Percentiles rank a stretch among this genome's conserved stretches.
phyloP scores from a whole-genome alignment of 208 protist species.

The Trypanosoma conorhini region DNA sequence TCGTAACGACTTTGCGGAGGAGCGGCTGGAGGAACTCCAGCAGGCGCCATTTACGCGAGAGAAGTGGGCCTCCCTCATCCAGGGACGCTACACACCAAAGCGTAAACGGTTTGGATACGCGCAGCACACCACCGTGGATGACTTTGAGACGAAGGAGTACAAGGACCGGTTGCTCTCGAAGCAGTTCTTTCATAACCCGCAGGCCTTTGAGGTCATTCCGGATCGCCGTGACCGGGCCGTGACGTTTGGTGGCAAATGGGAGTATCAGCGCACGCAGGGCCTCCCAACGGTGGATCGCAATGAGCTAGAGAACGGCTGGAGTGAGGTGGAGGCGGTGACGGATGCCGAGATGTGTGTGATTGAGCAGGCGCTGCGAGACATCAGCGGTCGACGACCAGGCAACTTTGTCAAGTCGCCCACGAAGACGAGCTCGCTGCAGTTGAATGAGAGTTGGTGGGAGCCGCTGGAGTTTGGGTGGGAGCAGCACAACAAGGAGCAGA shows the following conservation, averaged over 20 bases:
- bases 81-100: conserved; percentile 88
- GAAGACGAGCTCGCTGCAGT: conserved; percentile 55
- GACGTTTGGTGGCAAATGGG: conserved; percentile 79
- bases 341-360: conserved; percentile 74
- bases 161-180: conserved; percentile 78
- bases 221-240: conserved; percentile 69
- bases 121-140: conserved; percentile 86
- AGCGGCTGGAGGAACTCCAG: conserved; percentile 67
- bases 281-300: conserved; percentile 88
- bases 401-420: conserved; percentile 85
- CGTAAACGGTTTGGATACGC: conserved; percentile 85
- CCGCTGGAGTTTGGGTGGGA: conserved; percentile 83
- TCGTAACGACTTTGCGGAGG: conserved; percentile 88
- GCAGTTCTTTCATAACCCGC: conserved; percentile 85
- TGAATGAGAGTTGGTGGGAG: conserved; percentile 88
- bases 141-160: conserved; percentile 93
- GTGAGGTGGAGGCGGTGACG: conserved; percentile 52
- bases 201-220: conserved; percentile 85
- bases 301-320: conserved; percentile 87
- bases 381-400: conserved; percentile 81
- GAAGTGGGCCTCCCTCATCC: conserved; percentile 74
- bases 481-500: conserved; percentile 74
- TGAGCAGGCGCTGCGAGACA: conserved; percentile 90
- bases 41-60: conserved; percentile 77
- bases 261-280: conserved; percentile 69